Percentiles rank a stretch among this genome's conserved stretches.
Conservation (phyloP, 139 green algal species). For the Chlamydomonas schloesseri region DNA sequence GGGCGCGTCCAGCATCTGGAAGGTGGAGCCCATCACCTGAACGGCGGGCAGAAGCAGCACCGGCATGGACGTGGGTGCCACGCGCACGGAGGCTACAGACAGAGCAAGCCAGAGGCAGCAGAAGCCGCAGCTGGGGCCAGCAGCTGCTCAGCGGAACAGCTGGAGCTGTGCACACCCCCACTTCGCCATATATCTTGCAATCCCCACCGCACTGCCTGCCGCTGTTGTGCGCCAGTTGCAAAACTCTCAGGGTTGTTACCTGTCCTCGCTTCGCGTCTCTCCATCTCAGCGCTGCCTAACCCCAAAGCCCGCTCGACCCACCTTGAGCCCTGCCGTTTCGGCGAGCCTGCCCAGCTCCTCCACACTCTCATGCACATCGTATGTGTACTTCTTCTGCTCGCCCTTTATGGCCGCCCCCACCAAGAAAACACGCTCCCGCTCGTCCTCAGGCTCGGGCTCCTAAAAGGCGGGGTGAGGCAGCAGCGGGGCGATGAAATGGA, state of each 20-base stretch:
- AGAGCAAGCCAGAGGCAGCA: too few species aligned
- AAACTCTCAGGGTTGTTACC: too few species aligned
- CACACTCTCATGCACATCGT: conserved; percentile 86
- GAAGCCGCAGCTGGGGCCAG: too few species aligned
- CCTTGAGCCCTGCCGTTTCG: conserved; percentile 90
- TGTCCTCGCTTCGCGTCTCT: too few species aligned
- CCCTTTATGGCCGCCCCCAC: conserved; percentile 73
- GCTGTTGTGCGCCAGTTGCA: too few species aligned
- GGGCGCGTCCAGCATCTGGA: conserved; percentile 83
- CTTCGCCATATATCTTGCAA: too few species aligned
- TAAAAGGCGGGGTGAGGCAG: not conserved
- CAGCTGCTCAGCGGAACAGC: too few species aligned
- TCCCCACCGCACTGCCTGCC: too few species aligned
- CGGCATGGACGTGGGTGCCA: not conserved
- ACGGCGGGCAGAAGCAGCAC: not conserved
- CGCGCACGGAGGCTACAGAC: too few species aligned
- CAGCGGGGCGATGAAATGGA: too few species aligned
- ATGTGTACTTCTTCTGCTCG: conserved; percentile 45
- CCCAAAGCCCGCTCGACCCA: conserved; percentile 5
- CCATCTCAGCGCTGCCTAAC: too few species aligned
- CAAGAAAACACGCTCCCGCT: conserved; percentile 74
- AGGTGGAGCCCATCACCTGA: conserved; percentile 87
- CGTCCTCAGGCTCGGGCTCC: conserved; percentile 1
- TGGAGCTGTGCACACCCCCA: too few species aligned
- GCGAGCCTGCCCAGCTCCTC: conserved; percentile 92